A percentile compares a stretch with the other conserved stretches of the same genome.
Evolutionary conservation across 495 filamentous ascomycete genomes (phyloP).

Genomic region (Halenospora varia): DNA sequence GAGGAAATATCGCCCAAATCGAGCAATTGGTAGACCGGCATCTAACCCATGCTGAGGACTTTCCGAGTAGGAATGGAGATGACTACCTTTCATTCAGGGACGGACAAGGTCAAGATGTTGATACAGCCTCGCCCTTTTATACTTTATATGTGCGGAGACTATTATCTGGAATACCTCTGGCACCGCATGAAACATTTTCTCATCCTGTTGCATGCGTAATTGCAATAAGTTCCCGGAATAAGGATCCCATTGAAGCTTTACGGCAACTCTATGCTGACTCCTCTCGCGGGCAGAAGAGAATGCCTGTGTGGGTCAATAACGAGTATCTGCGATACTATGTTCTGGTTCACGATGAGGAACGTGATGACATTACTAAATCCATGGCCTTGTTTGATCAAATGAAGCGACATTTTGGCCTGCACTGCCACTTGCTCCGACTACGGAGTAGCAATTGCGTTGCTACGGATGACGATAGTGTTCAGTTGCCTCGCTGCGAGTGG

Average conservation of each 20-base stretch:
- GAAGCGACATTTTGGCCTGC: slow-evolving; percentile 93
- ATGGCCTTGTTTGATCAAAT: slow-evolving; percentile 91
- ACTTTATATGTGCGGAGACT: slow-evolving; percentile 77
- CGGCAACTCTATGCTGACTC: slow-evolving; percentile 77
- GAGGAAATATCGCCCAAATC: slow-evolving; percentile 31
- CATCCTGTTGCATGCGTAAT: slow-evolving; percentile 97
- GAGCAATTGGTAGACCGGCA: slow-evolving; percentile 51
- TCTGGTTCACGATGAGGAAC: slow-evolving; percentile 94
- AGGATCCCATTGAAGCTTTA: slow-evolving; percentile 75
- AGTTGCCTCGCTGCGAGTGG: slow-evolving; percentile 80
- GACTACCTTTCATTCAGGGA: slow-evolving; percentile 29
- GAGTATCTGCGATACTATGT: slow-evolving; percentile 96
- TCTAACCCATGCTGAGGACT: slow-evolving; percentile 43
- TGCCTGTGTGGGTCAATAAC: slow-evolving; percentile 79
- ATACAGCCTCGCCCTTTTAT: slow-evolving; percentile 61
- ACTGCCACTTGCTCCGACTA: slow-evolving; percentile 87
- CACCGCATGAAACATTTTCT: slow-evolving; percentile 85
- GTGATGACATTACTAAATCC: slow-evolving; percentile 83
- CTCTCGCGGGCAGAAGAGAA: slow-evolving; percentile 56
- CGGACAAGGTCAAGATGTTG: slow-evolving; percentile 30
- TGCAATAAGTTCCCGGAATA: slow-evolving; percentile 84
- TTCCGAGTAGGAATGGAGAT: slow-evolving; percentile 36
- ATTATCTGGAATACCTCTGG: slow-evolving; percentile 69
- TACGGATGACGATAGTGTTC: slow-evolving; percentile 87
- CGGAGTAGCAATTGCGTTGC: slow-evolving; percentile 80